Conservation (phyloP, 495 filamentous ascomycete genomes). For the Apodospora peruviana region DNA sequence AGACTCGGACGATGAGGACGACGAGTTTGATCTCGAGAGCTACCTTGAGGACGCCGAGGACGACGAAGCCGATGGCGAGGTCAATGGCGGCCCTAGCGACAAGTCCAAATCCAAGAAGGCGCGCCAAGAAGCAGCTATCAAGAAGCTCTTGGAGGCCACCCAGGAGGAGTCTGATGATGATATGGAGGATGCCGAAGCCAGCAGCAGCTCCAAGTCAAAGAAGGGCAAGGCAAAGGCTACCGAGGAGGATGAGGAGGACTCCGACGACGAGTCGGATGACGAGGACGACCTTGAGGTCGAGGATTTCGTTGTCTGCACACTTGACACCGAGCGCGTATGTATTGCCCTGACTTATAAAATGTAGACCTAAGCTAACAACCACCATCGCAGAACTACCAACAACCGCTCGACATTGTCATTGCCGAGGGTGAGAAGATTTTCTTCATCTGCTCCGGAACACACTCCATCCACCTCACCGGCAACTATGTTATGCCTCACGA, state of each 20-base stretch:
- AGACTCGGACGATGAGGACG: constrained; percentile 57
- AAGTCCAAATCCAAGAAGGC: constrained; percentile 82
- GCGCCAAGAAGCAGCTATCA: constrained; percentile 60
- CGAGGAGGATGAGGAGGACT: constrained; percentile 54
- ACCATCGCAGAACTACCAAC: constrained; percentile 72
- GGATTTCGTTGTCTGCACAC: constrained; percentile 87
- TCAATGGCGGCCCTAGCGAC: constrained; percentile 85
- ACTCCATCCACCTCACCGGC: constrained; percentile 85
- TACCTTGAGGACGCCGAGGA: constrained; percentile 57
- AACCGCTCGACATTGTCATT: constrained; percentile 88
- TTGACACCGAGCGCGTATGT: constrained; percentile 65
- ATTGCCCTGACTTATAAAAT: not conserved
- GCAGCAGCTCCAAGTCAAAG: constrained; percentile 39
- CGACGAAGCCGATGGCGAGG: constrained; percentile 56
- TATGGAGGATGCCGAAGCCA: constrained; percentile 58
- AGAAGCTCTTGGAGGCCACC: constrained; percentile 66
- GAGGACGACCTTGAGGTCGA: constrained; percentile 66
- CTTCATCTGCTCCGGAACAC: constrained; percentile 87
- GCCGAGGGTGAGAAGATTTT: constrained; percentile 78
- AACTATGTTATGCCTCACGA: constrained; percentile 72
- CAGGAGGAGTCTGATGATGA: constrained; percentile 51
- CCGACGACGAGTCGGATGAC: constrained; percentile 47
- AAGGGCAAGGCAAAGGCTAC: constrained; percentile 76
- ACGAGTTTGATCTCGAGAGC: constrained; percentile 49
- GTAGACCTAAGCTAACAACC: constrained; percentile 24